These are phyloP conservation scores for Puya raimondii DNA, from an alignment of 176 grass and related monocot species.

Conservation along the genomic window DNA sequence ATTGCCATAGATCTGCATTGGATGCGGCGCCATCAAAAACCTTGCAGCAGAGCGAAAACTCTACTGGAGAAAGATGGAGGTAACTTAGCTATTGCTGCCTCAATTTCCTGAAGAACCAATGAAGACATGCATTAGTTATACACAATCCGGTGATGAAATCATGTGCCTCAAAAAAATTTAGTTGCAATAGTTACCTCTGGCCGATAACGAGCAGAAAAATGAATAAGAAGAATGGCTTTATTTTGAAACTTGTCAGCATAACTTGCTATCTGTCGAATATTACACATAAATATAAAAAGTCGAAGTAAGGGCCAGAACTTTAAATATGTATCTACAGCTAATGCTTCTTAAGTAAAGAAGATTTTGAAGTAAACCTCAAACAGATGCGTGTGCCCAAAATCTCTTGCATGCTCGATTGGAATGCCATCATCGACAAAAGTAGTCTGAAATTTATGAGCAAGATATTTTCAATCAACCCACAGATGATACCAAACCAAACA, in stretches of 20 bases:
- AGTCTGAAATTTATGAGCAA: conserved; percentile 38
- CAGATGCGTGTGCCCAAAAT: conserved; percentile 77
- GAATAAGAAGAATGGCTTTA: conserved; percentile 81
- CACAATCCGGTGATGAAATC: background rate
- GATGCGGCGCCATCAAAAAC: conserved; percentile 30
- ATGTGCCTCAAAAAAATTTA: background rate
- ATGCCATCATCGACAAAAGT: conserved; percentile 72
- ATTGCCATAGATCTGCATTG: background rate
- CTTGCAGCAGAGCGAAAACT: conserved; percentile 58
- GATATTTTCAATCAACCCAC: too few relatives aligned
- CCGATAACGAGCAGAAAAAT: conserved; percentile 79
- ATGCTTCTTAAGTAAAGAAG: conserved; percentile 2
- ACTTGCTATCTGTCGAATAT: conserved; percentile 41
- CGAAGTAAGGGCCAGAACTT: background rate
- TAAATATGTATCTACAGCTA: background rate
- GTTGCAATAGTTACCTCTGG: conserved; percentile 33
- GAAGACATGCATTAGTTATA: background rate
- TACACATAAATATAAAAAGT: background rate
- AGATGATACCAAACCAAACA: background rate
- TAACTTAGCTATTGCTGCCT: conserved; percentile 46
- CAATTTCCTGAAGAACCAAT: conserved; percentile 60
- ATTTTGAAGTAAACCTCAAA: conserved; percentile 47
- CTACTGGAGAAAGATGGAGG: conserved; percentile 41
- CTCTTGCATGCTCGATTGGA: conserved; percentile 66
- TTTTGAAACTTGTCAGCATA: conserved; percentile 57